Base-by-base conservation (phyloP, 2,329 filamentous ascomycete genomes). In the Cercospora janseana region DNA sequence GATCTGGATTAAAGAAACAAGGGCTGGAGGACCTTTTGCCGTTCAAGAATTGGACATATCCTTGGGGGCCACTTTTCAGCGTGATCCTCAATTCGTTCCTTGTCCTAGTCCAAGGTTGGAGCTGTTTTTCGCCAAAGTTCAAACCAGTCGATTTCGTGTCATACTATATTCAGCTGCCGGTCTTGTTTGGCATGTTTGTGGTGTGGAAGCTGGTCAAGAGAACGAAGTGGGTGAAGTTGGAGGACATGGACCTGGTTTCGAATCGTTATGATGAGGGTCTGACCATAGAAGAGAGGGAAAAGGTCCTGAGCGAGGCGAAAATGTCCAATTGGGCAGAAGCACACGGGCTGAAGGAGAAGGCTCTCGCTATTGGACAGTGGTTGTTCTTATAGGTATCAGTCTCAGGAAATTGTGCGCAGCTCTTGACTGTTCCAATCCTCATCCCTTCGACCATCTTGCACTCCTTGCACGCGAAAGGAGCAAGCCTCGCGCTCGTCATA, bases 11-110 rank as follows among this genome's bases (percentile, higher is more conserved):
- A 46, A 71, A 72, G 38, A 63, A 68, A 2, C 83, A 86, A 56
- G 77, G 77, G n/a, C 77, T 82, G 41, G 79, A 80, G 6, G 78
- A 83, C 51, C 72, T 79, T 1, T 72, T 86, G 0, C 81, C 82
- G 0, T 86, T 82, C 69, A 79, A 76, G 53, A 85, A 85, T 61
- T 84, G 80, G 79, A 83, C 81, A 0, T 85, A 86, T 53, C 83
- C 83, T 0, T 77, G 72, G 50, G 81, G 82, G 0, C 82, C 82
- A 0, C 76, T 79, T 62, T 61, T 80, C 13, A 77, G 75, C 4
- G 73, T 85, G 10, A 54, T 78, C 0, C 70, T 85, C 29, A 84
- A 83, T 61, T 71, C 65, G 46, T 73, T 85, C 20, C 70, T 86
- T 7, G 77, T 86, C 3, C 71, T 85, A 1, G 75, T 84, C 0